Evolutionary conservation across 768 basidiomycete genomes (phyloP), one percentile per base, ranked within the genome.

Genomic region (Lyophyllum semitale): DNA sequence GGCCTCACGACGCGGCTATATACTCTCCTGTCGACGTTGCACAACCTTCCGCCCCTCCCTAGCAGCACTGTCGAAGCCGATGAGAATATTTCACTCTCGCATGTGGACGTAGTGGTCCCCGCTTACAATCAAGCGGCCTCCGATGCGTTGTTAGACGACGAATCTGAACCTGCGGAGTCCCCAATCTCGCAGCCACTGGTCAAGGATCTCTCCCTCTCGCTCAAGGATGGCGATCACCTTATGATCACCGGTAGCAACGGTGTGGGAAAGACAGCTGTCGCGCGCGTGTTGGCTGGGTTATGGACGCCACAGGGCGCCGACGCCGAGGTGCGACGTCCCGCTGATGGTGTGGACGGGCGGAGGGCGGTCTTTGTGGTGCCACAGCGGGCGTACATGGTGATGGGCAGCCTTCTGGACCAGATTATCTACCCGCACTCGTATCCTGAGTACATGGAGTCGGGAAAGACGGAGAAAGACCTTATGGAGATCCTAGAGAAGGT

Each of bases 221-320:
- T 97, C 51, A 70, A 63, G 32, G 75, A 79, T 15, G 91, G 91
- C 2, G 90, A 96, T 71, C 95, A 97, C 64, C 74, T 95, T 7
- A 90, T 97, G 84, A 93, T 97, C 60, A 95, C 93, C 0, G 95
- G 95, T 1, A 87, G 88, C 51, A 96, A 94, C 63, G 94, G 94
- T 0, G 92, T 95, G 2, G 94, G 94, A 0, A 96, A 97, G 75
- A 93, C 91, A 0, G 84, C 91, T 8, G 84, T 95, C 26, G 93
- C 94, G 1, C 81, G 96, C 5, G 89, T 98, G 8, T 72, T 97
- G 8, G 93, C 94, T 0, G 91, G 93, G 3, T 74, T 98, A 5
- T 98, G 96, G 96, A 86, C 88, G 0, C 80, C 87, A 2, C 72
- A 74, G 12, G 80, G 75, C 29, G 25, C 55, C n/a, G 60, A 47